Conservation (phyloP, 164 flowering plant species). For the Macadamia tetraphylla region DNA sequence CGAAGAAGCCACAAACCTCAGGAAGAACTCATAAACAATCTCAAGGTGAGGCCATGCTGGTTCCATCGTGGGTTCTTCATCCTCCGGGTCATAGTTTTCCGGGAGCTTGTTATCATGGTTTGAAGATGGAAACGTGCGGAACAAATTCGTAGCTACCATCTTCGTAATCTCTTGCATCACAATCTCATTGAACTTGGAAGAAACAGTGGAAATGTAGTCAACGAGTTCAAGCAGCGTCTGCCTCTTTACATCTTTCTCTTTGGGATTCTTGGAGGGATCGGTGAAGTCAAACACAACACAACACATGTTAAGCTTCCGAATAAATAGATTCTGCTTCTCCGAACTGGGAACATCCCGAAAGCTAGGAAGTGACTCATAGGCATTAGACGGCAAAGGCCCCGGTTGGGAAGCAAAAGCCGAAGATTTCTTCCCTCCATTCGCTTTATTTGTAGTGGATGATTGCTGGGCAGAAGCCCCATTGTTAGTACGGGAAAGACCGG, state of each 20-base stretch:
- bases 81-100: slow-evolving; percentile 60
- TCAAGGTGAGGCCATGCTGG: slow-evolving; percentile 86
- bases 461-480: slow-evolving; percentile 20
- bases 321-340: slow-evolving; percentile 63
- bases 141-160: slow-evolving; percentile 72
- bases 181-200: slow-evolving; percentile 58
- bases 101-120: slow-evolving; percentile 44
- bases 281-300: slow-evolving; percentile 71
- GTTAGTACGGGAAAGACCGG: slow-evolving; percentile 16
- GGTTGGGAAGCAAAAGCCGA: slow-evolving; percentile 25
- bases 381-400: slow-evolving; percentile 19
- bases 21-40: slow-evolving; percentile 64
- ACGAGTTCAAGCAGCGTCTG: slow-evolving; percentile 80
- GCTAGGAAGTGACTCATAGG: slow-evolving; percentile 61
- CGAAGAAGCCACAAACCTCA: slow-evolving; percentile 64
- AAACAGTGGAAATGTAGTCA: slow-evolving; percentile 57
- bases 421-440: slow-evolving; percentile 47
- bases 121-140: slow-evolving; percentile 51
- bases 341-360: slow-evolving; percentile 69
- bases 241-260: slow-evolving; percentile 72
- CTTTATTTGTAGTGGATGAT: slow-evolving; percentile 17
- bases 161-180: slow-evolving; percentile 76
- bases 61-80: slow-evolving; percentile 65
- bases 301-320: slow-evolving; percentile 64
- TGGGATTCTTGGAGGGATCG: slow-evolving; percentile 57